Evolutionary conservation across 441 rosid genomes (phyloP), one percentile per base, ranked within the genome.

Genomic region (Kokia cookei): DNA sequence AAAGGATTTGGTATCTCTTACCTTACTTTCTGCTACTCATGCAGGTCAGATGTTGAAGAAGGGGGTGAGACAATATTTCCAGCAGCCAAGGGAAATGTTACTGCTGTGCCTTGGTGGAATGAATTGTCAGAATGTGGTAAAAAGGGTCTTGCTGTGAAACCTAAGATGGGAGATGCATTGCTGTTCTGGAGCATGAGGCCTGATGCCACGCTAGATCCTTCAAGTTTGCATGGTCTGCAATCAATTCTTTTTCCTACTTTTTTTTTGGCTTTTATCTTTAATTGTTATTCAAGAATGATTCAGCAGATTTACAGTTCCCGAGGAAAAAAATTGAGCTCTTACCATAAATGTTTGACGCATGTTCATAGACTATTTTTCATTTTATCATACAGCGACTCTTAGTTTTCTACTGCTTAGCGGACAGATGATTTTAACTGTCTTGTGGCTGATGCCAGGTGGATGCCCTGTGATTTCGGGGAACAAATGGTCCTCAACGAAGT

Each of bases 51-150:
- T 84, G 96, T 92, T 78, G 99, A 93, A 84, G 97, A 96, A 91
- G 99, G 98, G 32, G 99, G 99, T 37, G 98, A 96, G 84, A 93
- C 99, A 0, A 87, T 93, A 73, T 96, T 96, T 78, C 97, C 99
- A 72, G 69, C 78, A 54, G 96, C 97, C 78, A 84, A 81, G 73
- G 89, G 89, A 78, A 93, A 92, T 79, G 26, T 80, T 65, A 93
- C 87, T 77, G 80, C 93, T 14, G 97, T 92, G 12, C 94, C 93
- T 42, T 93, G 97, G 99, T 92, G 91, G 88, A 77, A 91, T 65
- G 93, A 93, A 78, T 86, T 93, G 73, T 93, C 99, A 61, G 88
- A 90, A 77, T 96, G 98, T 68, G 98, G 87, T n/a, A 90, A 87
- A 82, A 65, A 53, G 63, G 98, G 97, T 17, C 94, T 96, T 54